phyloP scores from a whole-genome alignment of 345 rosid genomes.

The Eucalyptus urophylla region DNA sequence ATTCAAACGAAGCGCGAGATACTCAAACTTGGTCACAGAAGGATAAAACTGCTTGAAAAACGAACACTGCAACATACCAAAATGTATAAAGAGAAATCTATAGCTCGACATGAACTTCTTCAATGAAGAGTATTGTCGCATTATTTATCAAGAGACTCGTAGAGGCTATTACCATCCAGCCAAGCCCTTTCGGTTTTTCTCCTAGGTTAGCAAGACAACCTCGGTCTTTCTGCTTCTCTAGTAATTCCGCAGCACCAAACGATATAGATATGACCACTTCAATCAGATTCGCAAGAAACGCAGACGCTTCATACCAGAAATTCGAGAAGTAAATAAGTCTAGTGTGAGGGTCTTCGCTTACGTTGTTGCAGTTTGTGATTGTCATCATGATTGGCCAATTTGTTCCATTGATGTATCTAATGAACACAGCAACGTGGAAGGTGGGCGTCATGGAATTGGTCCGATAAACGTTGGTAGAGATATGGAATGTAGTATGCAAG shows the following conservation, averaged over 20 bases:
- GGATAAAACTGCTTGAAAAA: constrained; percentile 80
- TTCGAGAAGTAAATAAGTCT: background rate
- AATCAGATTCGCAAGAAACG: background rate
- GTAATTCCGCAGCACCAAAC: background rate
- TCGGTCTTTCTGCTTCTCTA: fast-evolving
- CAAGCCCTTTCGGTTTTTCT: background rate
- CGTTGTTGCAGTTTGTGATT: background rate
- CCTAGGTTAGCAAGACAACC: background rate
- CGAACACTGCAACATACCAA: constrained; percentile 34
- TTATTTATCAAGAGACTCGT: background rate
- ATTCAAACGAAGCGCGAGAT: constrained; percentile 58
- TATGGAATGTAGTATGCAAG: background rate
- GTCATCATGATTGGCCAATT: background rate
- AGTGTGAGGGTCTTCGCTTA: background rate
- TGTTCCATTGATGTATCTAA: background rate
- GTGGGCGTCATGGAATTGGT: background rate
- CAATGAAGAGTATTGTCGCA: background rate
- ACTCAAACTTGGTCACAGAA: constrained; percentile 69
- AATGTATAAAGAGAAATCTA: background rate
- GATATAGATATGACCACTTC: background rate
- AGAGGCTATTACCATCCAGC: background rate
- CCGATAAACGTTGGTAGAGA: fast-evolving
- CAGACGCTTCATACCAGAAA: background rate
- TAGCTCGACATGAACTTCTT: background rate
- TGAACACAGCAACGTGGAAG: background rate